A percentile compares a stretch with the other conserved stretches of the same genome.
Evolutionary conservation across 306 rosid species (phyloP).

Genomic region (Castanea crenata): DNA sequence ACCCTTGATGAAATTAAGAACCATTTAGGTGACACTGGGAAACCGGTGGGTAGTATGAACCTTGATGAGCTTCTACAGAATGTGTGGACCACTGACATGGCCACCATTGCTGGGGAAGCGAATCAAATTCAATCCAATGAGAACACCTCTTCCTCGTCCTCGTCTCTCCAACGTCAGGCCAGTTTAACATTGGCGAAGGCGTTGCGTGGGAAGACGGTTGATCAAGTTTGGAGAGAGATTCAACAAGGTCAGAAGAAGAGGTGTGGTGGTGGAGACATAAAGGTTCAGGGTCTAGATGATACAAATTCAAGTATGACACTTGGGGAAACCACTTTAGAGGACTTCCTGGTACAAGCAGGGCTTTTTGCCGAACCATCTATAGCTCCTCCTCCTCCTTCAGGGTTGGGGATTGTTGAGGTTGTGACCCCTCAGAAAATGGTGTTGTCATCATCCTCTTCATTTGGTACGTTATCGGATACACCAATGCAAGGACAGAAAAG

Average conservation of each 20-base stretch:
- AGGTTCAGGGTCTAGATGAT: slow-evolving; percentile 11
- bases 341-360: slow-evolving; percentile 77
- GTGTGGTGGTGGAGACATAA: slow-evolving; percentile 33
- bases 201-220: slow-evolving; percentile 70
- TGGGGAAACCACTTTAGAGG: slow-evolving; percentile 75
- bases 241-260: slow-evolving; percentile 64
- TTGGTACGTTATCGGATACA: slow-evolving; percentile 55
- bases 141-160: slow-evolving; percentile 31
- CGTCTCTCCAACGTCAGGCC: slow-evolving; percentile 52
- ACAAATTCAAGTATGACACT: slow-evolving; percentile 38
- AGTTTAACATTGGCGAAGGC: slow-evolving; percentile 63
- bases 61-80: slow-evolving; percentile 78
- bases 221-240: slow-evolving; percentile 79
- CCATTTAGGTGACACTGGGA: slow-evolving; percentile 52
- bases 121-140: slow-evolving; percentile 37
- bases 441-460: slow-evolving; percentile 51
- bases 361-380: slow-evolving; percentile 66
- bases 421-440: slow-evolving; percentile 37
- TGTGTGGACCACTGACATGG: slow-evolving; percentile 58
- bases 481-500: slow-evolving; percentile 49
- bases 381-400: slow-evolving; percentile 28
- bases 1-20: slow-evolving; percentile 62
- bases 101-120: slow-evolving; percentile 2
- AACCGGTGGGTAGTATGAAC: slow-evolving; percentile 67
- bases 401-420: slow-evolving; percentile 40